Evolutionary conservation across 2,329 filamentous ascomycete species (phyloP).

Genomic region (Aureobasidium subglaciale): DNA sequence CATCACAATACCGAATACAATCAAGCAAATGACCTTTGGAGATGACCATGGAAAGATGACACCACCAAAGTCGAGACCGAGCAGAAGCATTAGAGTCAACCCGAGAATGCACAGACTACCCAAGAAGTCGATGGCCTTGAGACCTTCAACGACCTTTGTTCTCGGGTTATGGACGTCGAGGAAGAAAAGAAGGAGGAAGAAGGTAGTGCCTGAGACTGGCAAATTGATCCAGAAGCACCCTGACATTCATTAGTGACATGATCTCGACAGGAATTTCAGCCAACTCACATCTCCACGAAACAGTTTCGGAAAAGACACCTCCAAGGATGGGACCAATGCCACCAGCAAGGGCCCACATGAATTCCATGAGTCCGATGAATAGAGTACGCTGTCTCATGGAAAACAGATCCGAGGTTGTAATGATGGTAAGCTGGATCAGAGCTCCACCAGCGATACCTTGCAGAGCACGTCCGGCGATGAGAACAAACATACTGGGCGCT

Average conservation of each 20-base stretch:
- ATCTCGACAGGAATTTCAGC: constrained; percentile 13
- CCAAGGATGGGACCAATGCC: constrained; percentile 48
- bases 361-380: constrained; percentile 45
- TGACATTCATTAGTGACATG: background rate
- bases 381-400: constrained; percentile 35
- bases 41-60: constrained; percentile 47
- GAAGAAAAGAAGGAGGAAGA: constrained; percentile 44
- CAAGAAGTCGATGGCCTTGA: constrained; percentile 49
- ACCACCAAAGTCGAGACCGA: constrained; percentile 50
- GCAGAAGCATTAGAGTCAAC: constrained; percentile 45
- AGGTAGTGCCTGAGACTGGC: constrained; percentile 43
- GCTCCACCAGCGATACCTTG: constrained; percentile 51
- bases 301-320: constrained; percentile 5
- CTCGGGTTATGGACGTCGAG: constrained; percentile 50
- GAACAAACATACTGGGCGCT: constrained; percentile 41
- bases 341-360: constrained; percentile 50
- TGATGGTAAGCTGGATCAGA: constrained; percentile 45
- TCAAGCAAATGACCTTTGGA: constrained; percentile 48
- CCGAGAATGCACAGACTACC: constrained; percentile 46
- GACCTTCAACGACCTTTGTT: constrained; percentile 41
- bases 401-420: constrained; percentile 50
- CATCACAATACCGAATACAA: constrained; percentile 45
- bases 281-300: constrained; percentile 33
- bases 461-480: constrained; percentile 47
- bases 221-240: constrained; percentile 47